phyloP scores from a whole-genome alignment of 2,329 filamentous ascomycete genomes.

The Pyrenochaeta sp. region DNA sequence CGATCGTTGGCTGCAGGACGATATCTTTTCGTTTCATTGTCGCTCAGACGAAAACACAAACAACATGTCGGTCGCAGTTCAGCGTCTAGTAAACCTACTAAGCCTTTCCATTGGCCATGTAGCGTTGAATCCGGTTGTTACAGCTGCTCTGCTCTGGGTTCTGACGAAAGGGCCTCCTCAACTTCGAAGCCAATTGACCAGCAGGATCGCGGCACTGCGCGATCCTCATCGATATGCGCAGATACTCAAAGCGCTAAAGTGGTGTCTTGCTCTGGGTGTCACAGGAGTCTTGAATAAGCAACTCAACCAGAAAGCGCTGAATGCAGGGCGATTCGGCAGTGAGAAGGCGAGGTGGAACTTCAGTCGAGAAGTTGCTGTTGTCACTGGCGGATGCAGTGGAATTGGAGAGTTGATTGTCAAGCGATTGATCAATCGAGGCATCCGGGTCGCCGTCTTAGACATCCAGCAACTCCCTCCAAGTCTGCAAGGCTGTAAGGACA shows the following conservation, averaged over 20 bases:
- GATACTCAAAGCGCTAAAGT: conserved; percentile 37
- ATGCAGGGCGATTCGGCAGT: conserved; percentile 49
- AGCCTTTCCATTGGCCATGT: conserved; percentile 27
- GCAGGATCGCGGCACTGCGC: conserved; percentile 26
- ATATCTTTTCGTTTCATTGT: too few species aligned
- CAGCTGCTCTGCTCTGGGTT: conserved; percentile 37
- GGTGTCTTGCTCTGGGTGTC: conserved; percentile 43
- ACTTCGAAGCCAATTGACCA: conserved; percentile 30
- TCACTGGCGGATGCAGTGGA: conserved; percentile 48
- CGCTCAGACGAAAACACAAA: too few species aligned
- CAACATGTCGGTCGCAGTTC: conserved; percentile 29
- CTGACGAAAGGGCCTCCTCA: conserved; percentile 40
- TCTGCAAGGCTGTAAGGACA: conserved; percentile 35
- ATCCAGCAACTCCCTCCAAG: conserved; percentile 36
- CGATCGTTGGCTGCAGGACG: too few species aligned
- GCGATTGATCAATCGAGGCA: conserved; percentile 30
- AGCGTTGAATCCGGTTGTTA: conserved; percentile 40
- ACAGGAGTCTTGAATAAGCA: conserved; percentile 32
- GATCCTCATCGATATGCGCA: conserved; percentile 27
- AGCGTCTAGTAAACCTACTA: conserved; percentile 24
- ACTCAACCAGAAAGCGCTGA: conserved; percentile 43
- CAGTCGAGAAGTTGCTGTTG: conserved; percentile 43
- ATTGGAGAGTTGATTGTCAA: conserved; percentile 44
- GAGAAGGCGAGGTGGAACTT: conserved; percentile 46
- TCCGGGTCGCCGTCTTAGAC: conserved; percentile 45